A percentile compares a stretch with the other conserved stretches of the same genome.
Evolutionary conservation across 2,329 filamentous ascomycete species (phyloP).

Genomic region (Exophiala sideris): DNA sequence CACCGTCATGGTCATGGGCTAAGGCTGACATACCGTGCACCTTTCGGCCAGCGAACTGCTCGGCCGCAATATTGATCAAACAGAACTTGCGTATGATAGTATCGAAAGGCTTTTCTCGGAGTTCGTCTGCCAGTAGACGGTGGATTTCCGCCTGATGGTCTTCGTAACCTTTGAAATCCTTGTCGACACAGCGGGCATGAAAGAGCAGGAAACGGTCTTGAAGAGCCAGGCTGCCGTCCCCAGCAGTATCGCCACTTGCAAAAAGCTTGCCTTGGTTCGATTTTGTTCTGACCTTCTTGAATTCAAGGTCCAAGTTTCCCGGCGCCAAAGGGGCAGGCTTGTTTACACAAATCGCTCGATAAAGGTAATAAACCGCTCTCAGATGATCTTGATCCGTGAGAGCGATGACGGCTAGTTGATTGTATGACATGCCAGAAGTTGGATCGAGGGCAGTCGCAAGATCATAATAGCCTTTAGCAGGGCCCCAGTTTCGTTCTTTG

Average conservation of each 20-base stretch:
- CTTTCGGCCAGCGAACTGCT: constrained; percentile 33
- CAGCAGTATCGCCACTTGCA: constrained; percentile 39
- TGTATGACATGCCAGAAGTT: constrained; percentile 74
- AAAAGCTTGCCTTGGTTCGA: constrained; percentile 53
- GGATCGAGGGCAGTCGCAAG: constrained; percentile 77
- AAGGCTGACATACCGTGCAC: constrained; percentile 7
- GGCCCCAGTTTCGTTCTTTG: constrained; percentile 72
- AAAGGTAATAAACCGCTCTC: constrained; percentile 83
- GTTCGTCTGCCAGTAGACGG: constrained; percentile 68
- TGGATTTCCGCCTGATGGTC: constrained; percentile 85
- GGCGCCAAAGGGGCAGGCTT: constrained; percentile 71
- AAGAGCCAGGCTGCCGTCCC: constrained; percentile 30
- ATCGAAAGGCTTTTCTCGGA: constrained; percentile 66
- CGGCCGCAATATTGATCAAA: constrained; percentile 78
- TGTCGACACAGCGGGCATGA: constrained; percentile 14
- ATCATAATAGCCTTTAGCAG: constrained; percentile 78
- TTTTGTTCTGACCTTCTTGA: constrained; percentile 61
- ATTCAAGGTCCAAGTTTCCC: constrained; percentile 75
- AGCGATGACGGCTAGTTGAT: constrained; percentile 86
- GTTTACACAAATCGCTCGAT: constrained; percentile 72
- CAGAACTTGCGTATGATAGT: constrained; percentile 72
- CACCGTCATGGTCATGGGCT: too few species aligned
- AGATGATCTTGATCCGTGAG: constrained; percentile 74
- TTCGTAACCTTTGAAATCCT: constrained; percentile 48
- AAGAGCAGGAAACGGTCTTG: constrained; percentile 32